Evolutionary conservation across 2,329 filamentous ascomycete species (phyloP).

Genomic region (Geosmithia putterillii): DNA sequence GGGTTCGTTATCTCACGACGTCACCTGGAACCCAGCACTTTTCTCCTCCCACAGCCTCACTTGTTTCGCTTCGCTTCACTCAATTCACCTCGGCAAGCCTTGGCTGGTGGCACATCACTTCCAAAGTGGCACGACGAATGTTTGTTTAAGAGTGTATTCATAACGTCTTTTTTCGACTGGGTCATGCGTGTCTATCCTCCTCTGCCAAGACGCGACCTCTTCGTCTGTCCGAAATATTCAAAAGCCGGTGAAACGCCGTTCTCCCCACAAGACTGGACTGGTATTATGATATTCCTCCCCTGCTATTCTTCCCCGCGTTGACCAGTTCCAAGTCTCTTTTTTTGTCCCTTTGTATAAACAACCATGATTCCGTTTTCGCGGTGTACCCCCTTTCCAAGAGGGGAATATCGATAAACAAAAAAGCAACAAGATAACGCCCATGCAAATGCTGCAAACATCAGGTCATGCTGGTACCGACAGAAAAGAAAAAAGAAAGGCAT

Average conservation of each 20-base stretch:
- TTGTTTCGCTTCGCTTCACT: background rate
- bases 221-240: background rate
- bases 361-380: background rate
- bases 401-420: background rate
- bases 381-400: no score
- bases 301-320: background rate
- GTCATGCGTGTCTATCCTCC: background rate
- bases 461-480: background rate
- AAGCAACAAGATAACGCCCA: conserved; percentile 1
- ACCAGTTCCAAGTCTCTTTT: background rate
- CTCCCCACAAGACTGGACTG: background rate
- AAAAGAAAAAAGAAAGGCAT: background rate
- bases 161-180: background rate
- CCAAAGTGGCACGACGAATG: no score
- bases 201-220: background rate
- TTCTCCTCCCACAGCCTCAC: background rate
- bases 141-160: no score
- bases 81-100: background rate
- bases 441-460: conserved; percentile 2
- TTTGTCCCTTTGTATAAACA: background rate
- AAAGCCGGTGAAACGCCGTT: background rate
- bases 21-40: background rate
- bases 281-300: background rate
- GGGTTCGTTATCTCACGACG: background rate
- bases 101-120: no score